Base-by-base conservation (phyloP, 192 early-diverging fungal genomes). In the Linnemannia exigua region DNA sequence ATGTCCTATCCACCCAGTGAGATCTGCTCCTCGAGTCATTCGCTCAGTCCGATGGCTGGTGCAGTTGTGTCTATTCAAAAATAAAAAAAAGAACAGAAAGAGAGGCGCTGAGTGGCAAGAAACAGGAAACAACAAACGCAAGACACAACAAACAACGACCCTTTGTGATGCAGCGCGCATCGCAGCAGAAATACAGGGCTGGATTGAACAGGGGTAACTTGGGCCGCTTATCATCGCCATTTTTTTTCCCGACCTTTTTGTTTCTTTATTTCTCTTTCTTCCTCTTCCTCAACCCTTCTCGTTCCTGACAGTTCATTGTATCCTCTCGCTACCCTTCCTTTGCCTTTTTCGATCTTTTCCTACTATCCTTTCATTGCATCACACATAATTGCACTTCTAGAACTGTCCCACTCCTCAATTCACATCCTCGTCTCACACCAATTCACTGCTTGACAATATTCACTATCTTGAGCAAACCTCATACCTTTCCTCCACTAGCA, bases 1-100 rank as follows among this genome's bases (percentile, higher is more conserved):
- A 58, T 51, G 72, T 20, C 47, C 72, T 50, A n/a, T 74, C 41
- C 33, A 48, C 44, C 70, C 68, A 44, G 20, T 70, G 68, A 70
- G 37, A 70, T 70, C 68, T 63, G 58, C 58, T 70, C 68, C 20
- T 70, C 37, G 22, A 70, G 68, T 70, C 68, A 70, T 70, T 70
- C 38, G 68, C 35, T 41, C 38, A 41, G 68, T 63, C 20, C 20
- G 68, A 36, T 44, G 36, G 68, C 38, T 70, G 35, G 68, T 70
- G 35, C 38, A 41, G 68, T n/a, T n/a, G 68, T n/a, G 19, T 70
- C 75, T 77, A 67, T 46, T 33, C 46, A 28, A 69, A 35, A 41
- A 44, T 17, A 52, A 22, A 52, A 52, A 47, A 25, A 48, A 54
- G 22, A 50, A 48, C 25, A 35, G 47, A 58, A 47, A 38, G n/a